Percentiles rank a stretch among this genome's conserved stretches.
Evolutionary conservation across 2,329 filamentous ascomycete species (phyloP).

Genomic region (Talaromyces piceae): DNA sequence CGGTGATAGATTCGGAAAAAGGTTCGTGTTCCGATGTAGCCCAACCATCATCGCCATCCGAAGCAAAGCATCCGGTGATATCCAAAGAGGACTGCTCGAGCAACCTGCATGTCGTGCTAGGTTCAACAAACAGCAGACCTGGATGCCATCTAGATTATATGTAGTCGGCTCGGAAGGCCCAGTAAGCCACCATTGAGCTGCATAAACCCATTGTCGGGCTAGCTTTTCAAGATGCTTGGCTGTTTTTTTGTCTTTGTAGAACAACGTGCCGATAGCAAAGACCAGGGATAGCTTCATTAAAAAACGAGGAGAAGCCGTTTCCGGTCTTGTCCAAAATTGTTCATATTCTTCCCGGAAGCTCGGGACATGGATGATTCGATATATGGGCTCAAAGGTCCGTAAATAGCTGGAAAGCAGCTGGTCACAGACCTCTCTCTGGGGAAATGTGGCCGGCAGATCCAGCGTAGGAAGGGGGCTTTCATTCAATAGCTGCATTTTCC

Average conservation of each 20-base stretch:
- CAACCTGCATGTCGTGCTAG: slow-evolving; percentile 23
- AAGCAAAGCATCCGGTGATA: slow-evolving; percentile 43
- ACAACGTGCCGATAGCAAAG: slow-evolving; percentile 24
- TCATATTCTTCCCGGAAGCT: slow-evolving; percentile 32
- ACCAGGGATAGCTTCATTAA: slow-evolving; percentile 26
- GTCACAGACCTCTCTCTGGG: slow-evolving; percentile 1
- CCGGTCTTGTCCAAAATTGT: slow-evolving; percentile 26
- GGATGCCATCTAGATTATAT: slow-evolving; percentile 24
- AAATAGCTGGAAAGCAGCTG: slow-evolving; percentile 30
- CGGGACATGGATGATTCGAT: slow-evolving; percentile 34
- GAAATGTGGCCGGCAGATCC: slow-evolving; percentile 4
- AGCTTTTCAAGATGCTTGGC: slow-evolving; percentile 9
- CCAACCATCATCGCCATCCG: slow-evolving; percentile 48
- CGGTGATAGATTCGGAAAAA: slow-evolving; percentile 26
- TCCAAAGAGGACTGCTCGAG: slow-evolving; percentile 28
- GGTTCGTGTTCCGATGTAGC: slow-evolving; percentile 39
- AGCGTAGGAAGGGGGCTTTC: slow-evolving; percentile 5
- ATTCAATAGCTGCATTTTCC: neutral
- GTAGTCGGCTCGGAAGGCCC: slow-evolving; percentile 26
- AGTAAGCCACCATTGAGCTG: slow-evolving; percentile 29
- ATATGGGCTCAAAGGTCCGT: slow-evolving; percentile 30
- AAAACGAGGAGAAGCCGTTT: slow-evolving; percentile 13
- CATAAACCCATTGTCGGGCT: slow-evolving; percentile 23
- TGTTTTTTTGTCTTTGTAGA: slow-evolving; percentile 7
- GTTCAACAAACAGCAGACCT: slow-evolving; percentile 27